Percentiles rank a stretch among this genome's conserved stretches.
phyloP scores from a whole-genome alignment of 805 yeast species.

The Myxozyma vanderwaltii region DNA sequence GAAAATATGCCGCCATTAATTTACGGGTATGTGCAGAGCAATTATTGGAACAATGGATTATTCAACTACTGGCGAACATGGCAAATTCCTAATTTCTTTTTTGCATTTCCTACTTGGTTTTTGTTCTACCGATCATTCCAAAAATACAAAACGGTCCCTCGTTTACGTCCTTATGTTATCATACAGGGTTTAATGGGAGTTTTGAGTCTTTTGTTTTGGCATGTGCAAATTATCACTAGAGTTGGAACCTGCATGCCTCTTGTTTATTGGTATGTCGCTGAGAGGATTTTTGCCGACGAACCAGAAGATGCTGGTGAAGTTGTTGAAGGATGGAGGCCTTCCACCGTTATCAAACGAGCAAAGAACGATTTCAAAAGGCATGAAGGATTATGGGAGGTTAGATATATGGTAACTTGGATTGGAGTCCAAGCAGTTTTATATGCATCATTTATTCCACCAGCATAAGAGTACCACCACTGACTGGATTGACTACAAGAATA shows the following conservation, averaged over 20 bases:
- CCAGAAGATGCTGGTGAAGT: slow-evolving; percentile 32
- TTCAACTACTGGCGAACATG: slow-evolving; percentile 77
- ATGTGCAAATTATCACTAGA: slow-evolving; percentile 83
- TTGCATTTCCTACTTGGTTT: slow-evolving; percentile 68
- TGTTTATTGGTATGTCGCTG: slow-evolving; percentile 69
- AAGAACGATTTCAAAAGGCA: slow-evolving; percentile 24
- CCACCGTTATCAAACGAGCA: slow-evolving; percentile 10
- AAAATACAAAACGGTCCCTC: slow-evolving; percentile 34
- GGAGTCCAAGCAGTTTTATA: slow-evolving; percentile 70
- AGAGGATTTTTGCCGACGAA: slow-evolving; percentile 36
- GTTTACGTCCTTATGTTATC: slow-evolving; percentile 43
- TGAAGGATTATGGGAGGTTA: slow-evolving; percentile 46
- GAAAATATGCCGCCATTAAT: slow-evolving; percentile 56
- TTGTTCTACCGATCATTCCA: slow-evolving; percentile 43
- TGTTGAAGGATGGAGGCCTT: slow-evolving; percentile 1
- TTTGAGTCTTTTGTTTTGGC: slow-evolving; percentile 64
- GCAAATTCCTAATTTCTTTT: slow-evolving; percentile 78
- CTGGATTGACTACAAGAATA: no score
- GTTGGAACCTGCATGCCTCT: slow-evolving; percentile 77
- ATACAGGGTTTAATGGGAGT: slow-evolving; percentile 50
- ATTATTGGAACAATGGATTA: slow-evolving; percentile 83
- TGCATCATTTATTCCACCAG: slow-evolving; percentile 90
- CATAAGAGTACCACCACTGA: slow-evolving; percentile 41
- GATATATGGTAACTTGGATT: slow-evolving; percentile 63
- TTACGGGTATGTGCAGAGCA: slow-evolving; percentile 68